Percentiles rank a stretch among this genome's conserved stretches.
Conservation (phyloP, 805 yeast species). For the Saturnispora hagleri region DNA sequence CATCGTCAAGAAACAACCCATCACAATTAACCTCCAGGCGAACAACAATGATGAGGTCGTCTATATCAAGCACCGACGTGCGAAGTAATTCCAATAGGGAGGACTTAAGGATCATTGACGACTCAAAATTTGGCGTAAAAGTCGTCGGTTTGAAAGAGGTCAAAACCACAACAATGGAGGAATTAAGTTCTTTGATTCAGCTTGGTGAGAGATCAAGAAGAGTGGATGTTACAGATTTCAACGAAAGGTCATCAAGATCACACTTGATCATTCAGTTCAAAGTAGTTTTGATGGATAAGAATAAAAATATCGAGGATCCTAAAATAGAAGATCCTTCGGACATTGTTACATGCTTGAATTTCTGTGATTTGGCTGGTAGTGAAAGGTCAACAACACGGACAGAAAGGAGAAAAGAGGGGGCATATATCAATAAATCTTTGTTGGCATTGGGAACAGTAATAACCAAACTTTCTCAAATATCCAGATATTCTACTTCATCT, state of each 20-base stretch:
- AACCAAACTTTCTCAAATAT: slow-evolving; percentile 44
- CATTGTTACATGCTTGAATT: slow-evolving; percentile 52
- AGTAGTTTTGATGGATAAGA: slow-evolving; percentile 27
- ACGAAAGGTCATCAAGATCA: slow-evolving; percentile 79
- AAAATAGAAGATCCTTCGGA: slow-evolving; percentile 23
- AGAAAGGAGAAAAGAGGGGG: slow-evolving; percentile 88
- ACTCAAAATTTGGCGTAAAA: slow-evolving; percentile 57
- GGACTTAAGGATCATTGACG: slow-evolving; percentile 75
- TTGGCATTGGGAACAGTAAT: slow-evolving; percentile 90
- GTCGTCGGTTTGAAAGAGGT: slow-evolving; percentile 68
- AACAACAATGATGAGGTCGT: not conserved
- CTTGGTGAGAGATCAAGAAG: slow-evolving; percentile 67
- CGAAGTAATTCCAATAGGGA: slow-evolving; percentile 15
- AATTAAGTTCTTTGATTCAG: slow-evolving; percentile 50
- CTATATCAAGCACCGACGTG: slow-evolving; percentile 4
- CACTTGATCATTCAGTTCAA: slow-evolving; percentile 80
- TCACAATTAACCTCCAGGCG: not conserved
- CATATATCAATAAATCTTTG: slow-evolving; percentile 84
- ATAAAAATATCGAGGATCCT: slow-evolving; percentile 27
- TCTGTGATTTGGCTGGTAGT: slow-evolving; percentile 97
- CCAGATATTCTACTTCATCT: not conserved
- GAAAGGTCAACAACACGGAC: slow-evolving; percentile 71
- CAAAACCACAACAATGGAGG: slow-evolving; percentile 44
- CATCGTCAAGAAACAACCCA: not conserved
- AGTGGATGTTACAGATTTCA: slow-evolving; percentile 85